Evolutionary conservation across 345 rosid species (phyloP), one percentile per base, ranked within the genome.

Genomic region (Adansonia digitata): DNA sequence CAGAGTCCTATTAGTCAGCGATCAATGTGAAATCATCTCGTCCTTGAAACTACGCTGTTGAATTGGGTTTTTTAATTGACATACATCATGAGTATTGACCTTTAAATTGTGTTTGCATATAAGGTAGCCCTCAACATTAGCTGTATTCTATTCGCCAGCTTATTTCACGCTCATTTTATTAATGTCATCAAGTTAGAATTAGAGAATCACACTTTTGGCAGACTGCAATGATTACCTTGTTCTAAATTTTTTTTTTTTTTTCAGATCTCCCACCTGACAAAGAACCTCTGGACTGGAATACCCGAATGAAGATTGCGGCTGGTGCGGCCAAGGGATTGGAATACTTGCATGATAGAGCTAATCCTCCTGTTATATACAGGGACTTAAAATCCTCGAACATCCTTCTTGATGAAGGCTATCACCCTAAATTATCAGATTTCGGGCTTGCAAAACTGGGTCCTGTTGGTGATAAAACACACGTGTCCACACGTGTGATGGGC

Each of bases 401-500:
- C 76, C 98, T 95, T 79, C 97, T 95, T 0, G 97, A 89, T 34
- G 96, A 93, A 79, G 94, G 92, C 22, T 93, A 78, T 74, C 96
- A 93, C 74, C 99, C 99, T 9, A 95, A 95, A 84, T 73, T 95
- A 78, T 95, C 99, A 1, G 99, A 95, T 83, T 95, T 95, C 3
- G 99, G 99, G 64, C 90, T 95, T 65, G 99, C 99, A 42, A 95
- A 93, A 78, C 79, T 95, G 51, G 99, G 99, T 12, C 99, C 99
- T 43, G 99, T 95, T 48, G 99, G 99, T 22, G 99, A 95, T 78
- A 91, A 95, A 80, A 93, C 99, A 68, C 99, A 95, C 51, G 99
- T 95, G 79, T 95, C 98, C 9, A 94, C 98, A 6, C 94, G 99
- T 72, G 99, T 95, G 70, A 95, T 95, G 99, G 99, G 99, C 8